phyloP scores from a whole-genome alignment of 306 rosid genomes.

The Pachyrhizus erosus region DNA sequence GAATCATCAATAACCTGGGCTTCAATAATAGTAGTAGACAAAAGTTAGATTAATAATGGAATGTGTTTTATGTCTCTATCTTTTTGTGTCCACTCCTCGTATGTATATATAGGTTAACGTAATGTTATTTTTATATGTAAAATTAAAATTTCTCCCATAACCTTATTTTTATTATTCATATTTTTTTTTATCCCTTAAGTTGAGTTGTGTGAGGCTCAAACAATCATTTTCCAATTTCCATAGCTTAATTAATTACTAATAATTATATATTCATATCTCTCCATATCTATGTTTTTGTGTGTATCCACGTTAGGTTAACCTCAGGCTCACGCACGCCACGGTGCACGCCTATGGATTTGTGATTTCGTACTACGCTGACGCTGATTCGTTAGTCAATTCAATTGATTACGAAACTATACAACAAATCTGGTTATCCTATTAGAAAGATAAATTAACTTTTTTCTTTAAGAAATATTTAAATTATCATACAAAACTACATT shows the following conservation, averaged over 20 bases:
- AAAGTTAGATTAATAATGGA: conserved; percentile 63
- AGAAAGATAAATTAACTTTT: neutral
- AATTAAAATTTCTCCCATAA: neutral
- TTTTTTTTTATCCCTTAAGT: neutral
- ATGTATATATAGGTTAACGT: conserved; percentile 14
- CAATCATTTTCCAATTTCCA: neutral
- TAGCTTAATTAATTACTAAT: neutral
- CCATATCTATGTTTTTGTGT: neutral
- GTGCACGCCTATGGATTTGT: conserved; percentile 45
- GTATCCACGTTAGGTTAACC: conserved; percentile 58
- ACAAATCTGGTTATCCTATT: neutral
- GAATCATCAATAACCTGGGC: conserved; percentile 59
- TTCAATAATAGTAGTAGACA: conserved; percentile 56
- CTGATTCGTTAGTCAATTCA: conserved; percentile 36
- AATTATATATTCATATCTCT: neutral
- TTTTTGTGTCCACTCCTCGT: conserved; percentile 40
- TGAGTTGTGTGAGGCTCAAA: neutral
- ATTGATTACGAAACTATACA: conserved; percentile 8
- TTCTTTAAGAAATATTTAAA: neutral
- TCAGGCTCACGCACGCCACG: conserved; percentile 61
- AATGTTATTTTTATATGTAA: neutral
- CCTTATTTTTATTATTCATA: neutral
- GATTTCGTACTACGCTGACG: conserved; percentile 39
- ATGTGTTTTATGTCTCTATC: conserved; percentile 67
- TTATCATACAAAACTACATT: neutral